These are phyloP conservation scores for Penicillium frequentans DNA, from an alignment of 2,329 filamentous ascomycete species.

Conservation along the genomic window DNA sequence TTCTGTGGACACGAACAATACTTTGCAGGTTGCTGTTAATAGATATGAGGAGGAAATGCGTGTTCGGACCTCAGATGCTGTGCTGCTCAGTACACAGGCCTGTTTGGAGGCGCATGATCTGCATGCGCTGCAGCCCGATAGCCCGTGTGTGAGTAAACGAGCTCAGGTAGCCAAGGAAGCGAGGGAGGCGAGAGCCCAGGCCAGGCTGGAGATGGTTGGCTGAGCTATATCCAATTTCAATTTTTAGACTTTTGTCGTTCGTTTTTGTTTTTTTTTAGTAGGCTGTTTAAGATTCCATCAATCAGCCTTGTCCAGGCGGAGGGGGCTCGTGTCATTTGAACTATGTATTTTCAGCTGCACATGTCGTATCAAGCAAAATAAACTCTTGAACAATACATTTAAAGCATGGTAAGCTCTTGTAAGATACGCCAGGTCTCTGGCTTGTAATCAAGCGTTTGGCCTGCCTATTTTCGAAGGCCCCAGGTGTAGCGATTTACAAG, in stretches of 20 bases:
- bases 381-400: too few relatives aligned
- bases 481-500: too few relatives aligned
- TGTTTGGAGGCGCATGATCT: not conserved
- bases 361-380: too few relatives aligned
- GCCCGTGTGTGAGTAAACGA: not conserved
- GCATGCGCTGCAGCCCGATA: not conserved
- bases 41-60: not conserved
- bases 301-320: too few relatives aligned
- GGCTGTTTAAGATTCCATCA: too few relatives aligned
- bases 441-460: too few relatives aligned
- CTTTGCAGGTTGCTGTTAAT: not conserved
- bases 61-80: not conserved
- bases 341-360: too few relatives aligned
- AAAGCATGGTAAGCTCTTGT: too few relatives aligned
- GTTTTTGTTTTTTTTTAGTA: too few relatives aligned
- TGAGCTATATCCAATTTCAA: not conserved
- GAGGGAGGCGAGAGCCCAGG: not conserved
- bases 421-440: too few relatives aligned
- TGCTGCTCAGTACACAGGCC: not conserved
- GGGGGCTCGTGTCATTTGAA: too few relatives aligned
- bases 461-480: too few relatives aligned
- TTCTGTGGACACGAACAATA: not conserved
- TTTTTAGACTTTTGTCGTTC: not conserved
- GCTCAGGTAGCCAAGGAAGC: not conserved
- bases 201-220: not conserved